phyloP scores from a whole-genome alignment of 1,284 basidiomycete genomes.

The Moesziomyces globuligerus region DNA sequence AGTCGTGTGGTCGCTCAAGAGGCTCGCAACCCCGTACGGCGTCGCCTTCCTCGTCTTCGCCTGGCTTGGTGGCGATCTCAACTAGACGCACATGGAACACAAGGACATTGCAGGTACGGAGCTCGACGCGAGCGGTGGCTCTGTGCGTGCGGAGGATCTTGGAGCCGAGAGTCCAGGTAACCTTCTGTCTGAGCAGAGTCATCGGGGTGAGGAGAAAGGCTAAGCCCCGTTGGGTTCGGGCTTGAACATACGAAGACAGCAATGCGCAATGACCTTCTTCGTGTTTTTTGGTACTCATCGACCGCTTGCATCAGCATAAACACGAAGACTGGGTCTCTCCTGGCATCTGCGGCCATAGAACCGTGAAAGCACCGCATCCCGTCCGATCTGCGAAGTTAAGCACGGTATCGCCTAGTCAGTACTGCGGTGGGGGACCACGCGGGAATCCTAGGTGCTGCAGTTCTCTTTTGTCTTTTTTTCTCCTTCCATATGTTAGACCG shows the following conservation, averaged over 20 bases:
- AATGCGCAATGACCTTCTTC: too few relatives aligned
- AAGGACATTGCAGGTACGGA: not conserved
- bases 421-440: constrained; percentile 84
- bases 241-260: too few relatives aligned
- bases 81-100: constrained; percentile 3
- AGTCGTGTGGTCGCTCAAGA: constrained; percentile 52
- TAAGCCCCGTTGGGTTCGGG: too few relatives aligned
- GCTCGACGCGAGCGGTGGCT: too few relatives aligned
- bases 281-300: too few relatives aligned
- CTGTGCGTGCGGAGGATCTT: too few relatives aligned
- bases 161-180: too few relatives aligned
- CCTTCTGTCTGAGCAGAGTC: too few relatives aligned
- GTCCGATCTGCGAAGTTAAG: constrained; percentile 83
- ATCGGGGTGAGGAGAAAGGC: too few relatives aligned
- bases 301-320: too few relatives aligned
- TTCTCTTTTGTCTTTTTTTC: not conserved
- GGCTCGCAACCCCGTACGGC: constrained; percentile 61
- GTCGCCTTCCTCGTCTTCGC: constrained; percentile 64
- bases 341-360: constrained; percentile 81
- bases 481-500: not conserved
- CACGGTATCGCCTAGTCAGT: constrained; percentile 82
- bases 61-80: constrained; percentile 63
- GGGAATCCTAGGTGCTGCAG: constrained; percentile 75
- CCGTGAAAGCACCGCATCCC: constrained; percentile 82
- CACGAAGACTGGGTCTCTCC: too few relatives aligned